phyloP scores from a whole-genome alignment of 1,139 yeast species.

The Blastobotrys niveus region DNA sequence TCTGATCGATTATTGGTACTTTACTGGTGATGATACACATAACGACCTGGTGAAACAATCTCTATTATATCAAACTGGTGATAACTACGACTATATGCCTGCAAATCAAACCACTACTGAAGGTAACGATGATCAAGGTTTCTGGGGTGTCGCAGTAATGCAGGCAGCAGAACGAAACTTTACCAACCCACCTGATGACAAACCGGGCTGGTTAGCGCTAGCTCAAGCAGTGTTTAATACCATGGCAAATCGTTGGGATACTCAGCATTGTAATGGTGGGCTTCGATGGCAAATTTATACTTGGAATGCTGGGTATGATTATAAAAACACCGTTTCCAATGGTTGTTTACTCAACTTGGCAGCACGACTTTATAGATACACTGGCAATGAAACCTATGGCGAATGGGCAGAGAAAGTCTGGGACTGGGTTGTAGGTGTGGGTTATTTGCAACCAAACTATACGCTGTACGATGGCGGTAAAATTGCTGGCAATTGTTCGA shows the following conservation, averaged over 20 bases:
- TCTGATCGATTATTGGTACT: constrained; percentile 69
- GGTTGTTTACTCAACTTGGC: constrained; percentile 87
- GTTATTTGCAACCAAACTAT: constrained; percentile 41
- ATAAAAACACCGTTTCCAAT: constrained; percentile 84
- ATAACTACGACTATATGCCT: constrained; percentile 72
- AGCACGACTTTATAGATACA: constrained; percentile 79
- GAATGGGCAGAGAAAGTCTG: constrained; percentile 77
- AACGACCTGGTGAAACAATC: constrained; percentile 56
- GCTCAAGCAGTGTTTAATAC: constrained; percentile 83
- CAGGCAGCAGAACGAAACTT: constrained; percentile 87
- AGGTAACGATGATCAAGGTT: constrained; percentile 97
- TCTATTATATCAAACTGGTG: constrained; percentile 70
- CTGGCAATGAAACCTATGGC: constrained; percentile 61
- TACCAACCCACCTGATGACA: constrained; percentile 55
- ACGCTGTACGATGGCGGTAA: constrained; percentile 69
- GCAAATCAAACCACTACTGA: constrained; percentile 89
- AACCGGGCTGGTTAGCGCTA: constrained; percentile 64
- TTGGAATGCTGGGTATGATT: constrained; percentile 91
- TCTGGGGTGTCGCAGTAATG: constrained; percentile 93
- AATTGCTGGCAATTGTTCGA: constrained; percentile 57
- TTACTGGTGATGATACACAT: constrained; percentile 66
- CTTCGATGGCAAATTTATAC: constrained; percentile 94
- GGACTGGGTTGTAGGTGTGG: constrained; percentile 71
- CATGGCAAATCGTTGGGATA: constrained; percentile 87
- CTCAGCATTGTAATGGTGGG: constrained; percentile 71